Evolutionary conservation across 257 asterid genomes (phyloP).

Genomic region (Eucommia ulmoides): DNA sequence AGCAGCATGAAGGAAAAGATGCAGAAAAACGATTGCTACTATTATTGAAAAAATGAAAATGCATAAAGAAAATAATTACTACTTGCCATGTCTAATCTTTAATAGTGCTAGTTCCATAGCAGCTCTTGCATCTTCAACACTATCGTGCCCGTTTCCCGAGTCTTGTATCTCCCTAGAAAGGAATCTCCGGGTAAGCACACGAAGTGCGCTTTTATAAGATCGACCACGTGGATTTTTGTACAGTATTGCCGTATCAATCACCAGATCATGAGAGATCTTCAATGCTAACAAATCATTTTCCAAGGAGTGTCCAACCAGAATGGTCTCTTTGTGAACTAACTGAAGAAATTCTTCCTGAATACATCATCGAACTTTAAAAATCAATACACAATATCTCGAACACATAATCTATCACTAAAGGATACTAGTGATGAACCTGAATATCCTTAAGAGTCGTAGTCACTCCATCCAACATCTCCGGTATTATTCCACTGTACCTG

Average conservation of each 20-base stretch:
- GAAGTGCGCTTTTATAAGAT: constrained; percentile 80
- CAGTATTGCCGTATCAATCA: constrained; percentile 82
- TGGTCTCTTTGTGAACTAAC: constrained; percentile 73
- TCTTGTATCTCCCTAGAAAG: constrained; percentile 78
- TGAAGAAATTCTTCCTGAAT: constrained; percentile 69
- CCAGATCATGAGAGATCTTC: constrained; percentile 69
- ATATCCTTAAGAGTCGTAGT: constrained; percentile 76
- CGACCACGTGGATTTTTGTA: constrained; percentile 84
- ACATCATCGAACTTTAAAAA: too few relatives aligned
- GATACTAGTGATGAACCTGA: constrained; percentile 44
- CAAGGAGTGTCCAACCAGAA: constrained; percentile 88
- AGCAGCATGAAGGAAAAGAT: too few relatives aligned
- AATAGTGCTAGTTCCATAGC: constrained; percentile 75
- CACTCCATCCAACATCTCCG: constrained; percentile 62
- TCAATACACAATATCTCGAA: too few relatives aligned
- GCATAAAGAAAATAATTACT: constrained; percentile 7
- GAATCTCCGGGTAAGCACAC: constrained; percentile 63
- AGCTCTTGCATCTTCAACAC: constrained; percentile 92
- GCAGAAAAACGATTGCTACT: too few relatives aligned
- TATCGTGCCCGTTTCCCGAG: constrained; percentile 88
- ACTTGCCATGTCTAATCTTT: constrained; percentile 51
- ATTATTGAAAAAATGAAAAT: too few relatives aligned
- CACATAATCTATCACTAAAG: too few relatives aligned
- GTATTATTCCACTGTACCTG: constrained; percentile 96
- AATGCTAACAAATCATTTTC: constrained; percentile 87